Evolutionary conservation across 768 basidiomycete species (phyloP).

Genomic region (Sarcodon sp.): DNA sequence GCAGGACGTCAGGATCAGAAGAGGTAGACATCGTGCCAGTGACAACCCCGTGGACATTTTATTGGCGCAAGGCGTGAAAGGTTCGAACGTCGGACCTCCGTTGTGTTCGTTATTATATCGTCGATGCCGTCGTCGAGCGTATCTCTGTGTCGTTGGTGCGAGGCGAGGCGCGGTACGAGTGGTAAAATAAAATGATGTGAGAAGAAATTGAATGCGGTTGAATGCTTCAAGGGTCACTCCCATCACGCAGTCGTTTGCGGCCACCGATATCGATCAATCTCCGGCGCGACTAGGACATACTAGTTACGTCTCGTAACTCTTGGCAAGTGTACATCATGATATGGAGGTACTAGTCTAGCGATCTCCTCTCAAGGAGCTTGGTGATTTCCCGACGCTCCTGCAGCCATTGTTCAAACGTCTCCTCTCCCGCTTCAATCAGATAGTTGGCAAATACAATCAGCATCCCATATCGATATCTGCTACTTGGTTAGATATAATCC

Average conservation of each 20-base stretch:
- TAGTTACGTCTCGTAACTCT: too few relatives aligned
- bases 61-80: slow-evolving; percentile 3
- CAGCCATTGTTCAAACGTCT: slow-evolving; percentile 75
- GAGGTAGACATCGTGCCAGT: slow-evolving; percentile 12
- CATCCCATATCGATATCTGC: slow-evolving; percentile 78
- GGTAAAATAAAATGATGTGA: slow-evolving; percentile 5
- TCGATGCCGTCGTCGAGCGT: slow-evolving; percentile 6
- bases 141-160: slow-evolving; percentile 6
- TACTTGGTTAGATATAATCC: slow-evolving; percentile 11
- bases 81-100: slow-evolving; percentile 9
- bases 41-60: slow-evolving; percentile 10
- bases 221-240: too few relatives aligned
- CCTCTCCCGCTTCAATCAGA: slow-evolving; percentile 52
- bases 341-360: slow-evolving; percentile 39
- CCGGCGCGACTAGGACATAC: too few relatives aligned
- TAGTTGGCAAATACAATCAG: slow-evolving; percentile 94
- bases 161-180: slow-evolving; percentile 2
- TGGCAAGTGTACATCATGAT: not conserved
- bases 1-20: slow-evolving; percentile 15
- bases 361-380: slow-evolving; percentile 50
- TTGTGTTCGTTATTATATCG: slow-evolving; percentile 4
- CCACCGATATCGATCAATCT: too few relatives aligned
- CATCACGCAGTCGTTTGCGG: too few relatives aligned
- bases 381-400: slow-evolving; percentile 77
- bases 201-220: slow-evolving; percentile 1